Percentiles rank a stretch among this genome's conserved stretches.
Conservation (phyloP, 306 rosid species). For the Boehmeria nivea region DNA sequence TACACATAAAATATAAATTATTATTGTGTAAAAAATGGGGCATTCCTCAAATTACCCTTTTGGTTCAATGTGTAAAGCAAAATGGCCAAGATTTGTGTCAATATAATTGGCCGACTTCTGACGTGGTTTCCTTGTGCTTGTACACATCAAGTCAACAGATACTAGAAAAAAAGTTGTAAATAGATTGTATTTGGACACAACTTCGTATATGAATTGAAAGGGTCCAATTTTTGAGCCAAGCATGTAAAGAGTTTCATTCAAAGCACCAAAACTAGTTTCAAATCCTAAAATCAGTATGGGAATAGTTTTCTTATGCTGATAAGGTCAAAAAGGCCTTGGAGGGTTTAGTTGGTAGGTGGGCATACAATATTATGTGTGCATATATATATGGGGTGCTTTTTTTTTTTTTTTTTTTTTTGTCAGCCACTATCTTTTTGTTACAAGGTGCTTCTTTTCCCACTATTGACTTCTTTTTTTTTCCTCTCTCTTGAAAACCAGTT, state of each 20-base stretch:
- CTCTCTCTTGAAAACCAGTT: background rate
- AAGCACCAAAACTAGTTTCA: conserved; percentile 16
- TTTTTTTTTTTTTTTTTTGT: background rate
- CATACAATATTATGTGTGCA: background rate
- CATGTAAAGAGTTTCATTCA: conserved; percentile 7
- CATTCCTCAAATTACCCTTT: too few species aligned
- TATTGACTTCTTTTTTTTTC: background rate
- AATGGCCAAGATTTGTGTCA: too few species aligned
- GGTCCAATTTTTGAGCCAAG: too few species aligned
- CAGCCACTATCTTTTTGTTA: background rate
- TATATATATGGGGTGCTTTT: background rate
- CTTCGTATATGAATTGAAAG: too few species aligned
- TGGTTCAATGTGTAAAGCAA: too few species aligned
- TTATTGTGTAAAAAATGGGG: too few species aligned
- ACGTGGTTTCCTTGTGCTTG: conserved; percentile 6
- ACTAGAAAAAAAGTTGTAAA: background rate
- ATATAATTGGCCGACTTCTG: conserved; percentile 7
- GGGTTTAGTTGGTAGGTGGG: conserved; percentile 23
- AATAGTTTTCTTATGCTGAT: background rate
- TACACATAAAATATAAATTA: too few species aligned
- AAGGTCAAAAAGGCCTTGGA: conserved; percentile 28
- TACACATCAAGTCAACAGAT: conserved; percentile 5
- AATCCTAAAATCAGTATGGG: background rate
- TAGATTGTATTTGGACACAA: conserved; percentile 6
- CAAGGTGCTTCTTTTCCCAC: conserved; percentile 1